Conservation (phyloP, 768 basidiomycete species). For the Agaricus blazei region DNA sequence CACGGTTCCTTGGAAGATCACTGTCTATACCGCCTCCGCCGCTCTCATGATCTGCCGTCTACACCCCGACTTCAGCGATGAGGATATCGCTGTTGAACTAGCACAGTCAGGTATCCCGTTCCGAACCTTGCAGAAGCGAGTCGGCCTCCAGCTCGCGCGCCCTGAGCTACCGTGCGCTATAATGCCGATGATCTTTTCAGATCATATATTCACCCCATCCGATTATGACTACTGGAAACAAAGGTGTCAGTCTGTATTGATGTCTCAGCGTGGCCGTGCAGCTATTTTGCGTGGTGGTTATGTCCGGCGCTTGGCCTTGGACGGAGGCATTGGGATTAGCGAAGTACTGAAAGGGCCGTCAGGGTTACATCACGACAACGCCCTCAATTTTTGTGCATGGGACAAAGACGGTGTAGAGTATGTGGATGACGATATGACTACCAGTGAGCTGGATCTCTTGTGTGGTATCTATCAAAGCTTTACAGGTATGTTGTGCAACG, state of each 20-base stretch:
- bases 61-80: background rate
- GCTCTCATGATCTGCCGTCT: background rate
- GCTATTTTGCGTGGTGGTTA: background rate
- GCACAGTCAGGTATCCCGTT: background rate
- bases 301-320: too few species aligned
- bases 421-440: background rate
- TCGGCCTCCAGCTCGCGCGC: background rate
- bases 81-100: background rate
- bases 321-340: too few species aligned
- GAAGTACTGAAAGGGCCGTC: too few species aligned
- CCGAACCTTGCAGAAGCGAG: background rate
- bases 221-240: background rate
- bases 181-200: background rate
- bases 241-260: background rate
- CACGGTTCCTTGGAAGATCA: background rate
- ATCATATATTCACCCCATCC: background rate
- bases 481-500: too few species aligned
- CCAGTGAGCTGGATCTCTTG: background rate
- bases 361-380: background rate
- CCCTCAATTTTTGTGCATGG: background rate
- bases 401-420: background rate
- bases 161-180: background rate
- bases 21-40: background rate
- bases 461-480: background rate
- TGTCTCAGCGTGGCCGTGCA: background rate